These are phyloP conservation scores for Crithidia fasciculata DNA, from an alignment of 208 protist species.

Conservation along the genomic window DNA sequence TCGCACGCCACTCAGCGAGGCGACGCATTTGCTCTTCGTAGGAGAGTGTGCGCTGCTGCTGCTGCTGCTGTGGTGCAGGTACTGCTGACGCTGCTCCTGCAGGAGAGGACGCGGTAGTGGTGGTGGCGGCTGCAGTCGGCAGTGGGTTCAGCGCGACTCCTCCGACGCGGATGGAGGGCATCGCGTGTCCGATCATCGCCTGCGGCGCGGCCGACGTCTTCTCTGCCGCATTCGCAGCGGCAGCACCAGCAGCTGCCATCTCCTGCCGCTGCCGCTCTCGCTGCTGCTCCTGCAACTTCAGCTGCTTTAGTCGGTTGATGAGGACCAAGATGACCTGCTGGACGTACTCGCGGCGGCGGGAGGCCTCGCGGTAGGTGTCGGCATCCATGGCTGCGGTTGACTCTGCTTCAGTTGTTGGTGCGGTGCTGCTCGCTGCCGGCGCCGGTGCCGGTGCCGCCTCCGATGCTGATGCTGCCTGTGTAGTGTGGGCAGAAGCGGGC, in stretches of 20 bases:
- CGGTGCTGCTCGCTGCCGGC: too few species aligned
- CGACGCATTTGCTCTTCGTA: constrained; percentile 15
- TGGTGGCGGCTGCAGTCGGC: neutral
- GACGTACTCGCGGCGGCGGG: constrained; percentile 56
- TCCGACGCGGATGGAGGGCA: constrained; percentile 15
- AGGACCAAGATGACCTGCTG: constrained; percentile 71
- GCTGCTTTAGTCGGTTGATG: constrained; percentile 58
- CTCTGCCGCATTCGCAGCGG: neutral
- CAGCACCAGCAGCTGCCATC: neutral
- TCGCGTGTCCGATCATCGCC: constrained; percentile 6
- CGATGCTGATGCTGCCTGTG: too few species aligned
- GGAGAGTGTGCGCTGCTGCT: constrained; percentile 1
- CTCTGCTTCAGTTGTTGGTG: neutral
- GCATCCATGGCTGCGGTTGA: constrained; percentile 12
- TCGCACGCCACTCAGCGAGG: constrained; percentile 8
- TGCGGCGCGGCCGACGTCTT: constrained; percentile 4
- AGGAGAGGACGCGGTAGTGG: neutral
- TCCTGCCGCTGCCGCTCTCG: constrained; percentile 13
- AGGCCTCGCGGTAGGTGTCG: constrained; percentile 30
- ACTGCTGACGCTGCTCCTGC: constrained; percentile 21
- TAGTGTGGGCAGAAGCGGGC: neutral
- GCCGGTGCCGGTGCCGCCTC: too few species aligned
- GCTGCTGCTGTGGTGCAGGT: constrained; percentile 12
- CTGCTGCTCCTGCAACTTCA: constrained; percentile 54
- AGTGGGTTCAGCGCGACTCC: constrained; percentile 10